Evolutionary conservation across 2,329 filamentous ascomycete genomes (phyloP).

Genomic region (Rutstroemia sp.): DNA sequence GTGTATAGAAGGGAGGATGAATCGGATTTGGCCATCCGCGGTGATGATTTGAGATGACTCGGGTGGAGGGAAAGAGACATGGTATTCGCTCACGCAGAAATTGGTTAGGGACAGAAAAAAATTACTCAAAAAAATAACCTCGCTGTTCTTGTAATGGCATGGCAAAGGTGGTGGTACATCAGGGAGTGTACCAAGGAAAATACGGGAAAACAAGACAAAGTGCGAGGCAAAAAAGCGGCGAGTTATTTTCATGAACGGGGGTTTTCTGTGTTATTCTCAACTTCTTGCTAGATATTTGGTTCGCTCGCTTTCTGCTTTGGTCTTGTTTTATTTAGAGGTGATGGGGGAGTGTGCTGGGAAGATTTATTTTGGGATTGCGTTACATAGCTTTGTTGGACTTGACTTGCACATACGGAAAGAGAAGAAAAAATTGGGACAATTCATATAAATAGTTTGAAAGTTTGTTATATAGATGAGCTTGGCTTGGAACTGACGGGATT

Average conservation of each 20-base stretch:
- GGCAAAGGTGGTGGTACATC: not conserved
- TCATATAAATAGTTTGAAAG: not conserved
- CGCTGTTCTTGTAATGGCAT: not conserved
- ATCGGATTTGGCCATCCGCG: slow-evolving; percentile 4
- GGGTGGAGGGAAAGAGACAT: slow-evolving; percentile 3
- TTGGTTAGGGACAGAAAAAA: not conserved
- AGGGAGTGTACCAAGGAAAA: not conserved
- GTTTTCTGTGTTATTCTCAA: not conserved
- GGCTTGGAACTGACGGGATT: too few species aligned
- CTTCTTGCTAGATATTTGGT: not conserved
- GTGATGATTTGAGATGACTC: slow-evolving; percentile 6
- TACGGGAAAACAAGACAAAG: not conserved
- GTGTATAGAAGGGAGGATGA: slow-evolving; percentile 1
- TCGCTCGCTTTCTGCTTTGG: not conserved
- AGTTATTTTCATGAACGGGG: not conserved
- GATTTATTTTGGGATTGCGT: not conserved
- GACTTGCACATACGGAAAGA: not conserved
- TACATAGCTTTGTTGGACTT: not conserved
- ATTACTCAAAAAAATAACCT: not conserved
- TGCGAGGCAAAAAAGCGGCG: not conserved
- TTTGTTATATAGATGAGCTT: not conserved
- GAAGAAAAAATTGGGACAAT: not conserved
- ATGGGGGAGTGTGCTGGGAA: too few species aligned
- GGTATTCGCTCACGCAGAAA: slow-evolving; percentile 7
- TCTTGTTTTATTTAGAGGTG: not conserved